These are phyloP conservation scores for Conticribra guillardii DNA, from an alignment of 108 stramenopile species.

Conservation along the genomic window DNA sequence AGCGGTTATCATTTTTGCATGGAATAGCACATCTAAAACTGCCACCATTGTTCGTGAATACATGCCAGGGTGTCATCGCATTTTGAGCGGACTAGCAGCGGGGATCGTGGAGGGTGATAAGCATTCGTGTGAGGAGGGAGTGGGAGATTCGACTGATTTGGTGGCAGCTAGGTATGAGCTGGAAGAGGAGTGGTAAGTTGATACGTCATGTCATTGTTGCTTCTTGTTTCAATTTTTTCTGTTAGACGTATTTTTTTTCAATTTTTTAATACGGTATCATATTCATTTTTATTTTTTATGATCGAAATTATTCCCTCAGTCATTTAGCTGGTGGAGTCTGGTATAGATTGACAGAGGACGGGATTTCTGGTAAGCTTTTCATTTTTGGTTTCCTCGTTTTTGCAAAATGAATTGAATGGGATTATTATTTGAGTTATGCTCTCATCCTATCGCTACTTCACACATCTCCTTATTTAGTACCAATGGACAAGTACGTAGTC, in stretches of 20 bases:
- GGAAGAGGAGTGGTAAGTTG: slow-evolving; percentile 76
- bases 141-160: slow-evolving; percentile 19
- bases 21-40: slow-evolving; percentile 75
- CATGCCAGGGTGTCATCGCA: slow-evolving; percentile 70
- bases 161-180: slow-evolving; percentile 74
- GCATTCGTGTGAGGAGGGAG: slow-evolving; percentile 33
- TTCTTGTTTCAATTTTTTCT: background rate
- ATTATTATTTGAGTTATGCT: slow-evolving; percentile 1
- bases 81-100: slow-evolving; percentile 74
- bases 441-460: background rate
- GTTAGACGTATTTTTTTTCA: background rate
- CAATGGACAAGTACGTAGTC: slow-evolving; percentile 84
- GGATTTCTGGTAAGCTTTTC: slow-evolving; percentile 37
- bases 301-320: too few species aligned
- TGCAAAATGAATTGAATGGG: too few species aligned
- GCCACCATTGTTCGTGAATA: slow-evolving; percentile 80
- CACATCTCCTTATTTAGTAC: slow-evolving; percentile 19
- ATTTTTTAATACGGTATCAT: too few species aligned
- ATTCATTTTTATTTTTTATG: background rate
- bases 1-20: slow-evolving; percentile 83
- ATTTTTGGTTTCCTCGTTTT: too few species aligned
- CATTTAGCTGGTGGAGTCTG: slow-evolving; percentile 78
- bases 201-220: background rate
- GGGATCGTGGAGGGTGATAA: slow-evolving; percentile 80
- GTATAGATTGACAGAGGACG: slow-evolving; percentile 59